Conservation (phyloP, 2,329 filamentous ascomycete species). For the Cladosporium sp. region DNA sequence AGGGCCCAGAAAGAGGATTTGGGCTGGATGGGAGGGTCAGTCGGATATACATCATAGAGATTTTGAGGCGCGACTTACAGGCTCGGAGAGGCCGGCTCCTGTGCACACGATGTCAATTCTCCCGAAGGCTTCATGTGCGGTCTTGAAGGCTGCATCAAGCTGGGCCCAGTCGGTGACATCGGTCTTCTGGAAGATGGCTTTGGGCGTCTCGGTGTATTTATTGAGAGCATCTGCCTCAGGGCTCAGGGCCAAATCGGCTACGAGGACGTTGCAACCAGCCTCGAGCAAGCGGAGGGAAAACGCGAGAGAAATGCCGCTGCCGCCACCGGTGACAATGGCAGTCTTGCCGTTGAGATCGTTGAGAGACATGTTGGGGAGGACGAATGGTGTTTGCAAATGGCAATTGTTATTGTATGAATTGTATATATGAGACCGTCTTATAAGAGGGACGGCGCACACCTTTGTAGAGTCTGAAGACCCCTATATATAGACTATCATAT, state of each 20-base stretch:
- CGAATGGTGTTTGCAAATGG: background rate
- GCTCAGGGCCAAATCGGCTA: constrained; percentile 47
- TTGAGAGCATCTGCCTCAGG: constrained; percentile 39
- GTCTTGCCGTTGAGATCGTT: constrained; percentile 40
- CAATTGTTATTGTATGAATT: background rate
- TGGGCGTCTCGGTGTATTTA: constrained; percentile 22
- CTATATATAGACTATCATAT: background rate
- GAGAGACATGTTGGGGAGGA: background rate
- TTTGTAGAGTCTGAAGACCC: background rate
- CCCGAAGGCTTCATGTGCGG: constrained; percentile 46
- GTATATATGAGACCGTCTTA: background rate
- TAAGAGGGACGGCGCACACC: background rate
- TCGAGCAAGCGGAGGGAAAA: constrained; percentile 15
- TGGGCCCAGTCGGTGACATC: constrained; percentile 52
- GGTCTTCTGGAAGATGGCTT: constrained; percentile 43
- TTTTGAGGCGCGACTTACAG: constrained; percentile 20
- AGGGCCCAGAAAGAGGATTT: constrained; percentile 18
- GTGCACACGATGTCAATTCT: constrained; percentile 45
- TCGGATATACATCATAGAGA: background rate
- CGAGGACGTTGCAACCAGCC: constrained; percentile 39
- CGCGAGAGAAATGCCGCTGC: constrained; percentile 23
- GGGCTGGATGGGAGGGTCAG: constrained; percentile 7
- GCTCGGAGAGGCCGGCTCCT: constrained; percentile 46
- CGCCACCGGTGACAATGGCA: constrained; percentile 48
- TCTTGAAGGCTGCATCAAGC: constrained; percentile 48